A percentile compares a stretch with the other conserved stretches of the same genome.
Conservation (phyloP, 306 rosid species). For the Psophocarpus tetragonolobus region DNA sequence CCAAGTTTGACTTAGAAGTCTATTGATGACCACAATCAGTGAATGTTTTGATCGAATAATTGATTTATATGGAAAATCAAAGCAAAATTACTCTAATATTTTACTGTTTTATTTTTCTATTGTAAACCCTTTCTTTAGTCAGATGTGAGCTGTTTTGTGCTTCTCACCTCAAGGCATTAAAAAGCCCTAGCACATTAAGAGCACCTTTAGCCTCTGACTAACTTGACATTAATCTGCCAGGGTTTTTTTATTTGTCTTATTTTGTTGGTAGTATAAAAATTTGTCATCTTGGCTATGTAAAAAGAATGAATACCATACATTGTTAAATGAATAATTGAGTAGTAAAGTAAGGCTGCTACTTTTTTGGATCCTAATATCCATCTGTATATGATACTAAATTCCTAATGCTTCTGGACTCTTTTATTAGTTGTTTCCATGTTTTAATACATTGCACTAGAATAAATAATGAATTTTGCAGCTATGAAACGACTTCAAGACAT, state of each 20-base stretch:
- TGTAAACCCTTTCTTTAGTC: not conserved
- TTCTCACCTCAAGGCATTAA: not conserved
- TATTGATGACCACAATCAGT: not conserved
- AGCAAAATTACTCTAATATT: not conserved
- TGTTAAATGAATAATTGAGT: constrained; percentile 2
- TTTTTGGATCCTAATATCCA: not conserved
- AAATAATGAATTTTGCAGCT: constrained; percentile 62
- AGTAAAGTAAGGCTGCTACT: not conserved
- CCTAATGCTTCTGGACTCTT: not conserved
- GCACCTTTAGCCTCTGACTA: not conserved
- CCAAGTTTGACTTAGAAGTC: not conserved
- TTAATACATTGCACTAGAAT: not conserved
- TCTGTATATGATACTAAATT: constrained; percentile 6
- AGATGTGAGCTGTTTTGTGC: not conserved
- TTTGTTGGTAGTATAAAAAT: constrained; percentile 8
- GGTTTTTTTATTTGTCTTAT: not conserved
- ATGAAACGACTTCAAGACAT: constrained; percentile 85
- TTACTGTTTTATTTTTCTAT: not conserved
- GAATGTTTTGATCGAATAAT: not conserved
- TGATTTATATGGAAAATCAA: not conserved
- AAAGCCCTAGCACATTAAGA: not conserved
- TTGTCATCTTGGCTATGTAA: not conserved
- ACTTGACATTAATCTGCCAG: not conserved
- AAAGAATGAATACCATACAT: not conserved
- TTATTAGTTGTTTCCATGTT: not conserved